Conservation (phyloP, 2,329 filamentous ascomycete genomes). For the Pyrenophora seminiperda region DNA sequence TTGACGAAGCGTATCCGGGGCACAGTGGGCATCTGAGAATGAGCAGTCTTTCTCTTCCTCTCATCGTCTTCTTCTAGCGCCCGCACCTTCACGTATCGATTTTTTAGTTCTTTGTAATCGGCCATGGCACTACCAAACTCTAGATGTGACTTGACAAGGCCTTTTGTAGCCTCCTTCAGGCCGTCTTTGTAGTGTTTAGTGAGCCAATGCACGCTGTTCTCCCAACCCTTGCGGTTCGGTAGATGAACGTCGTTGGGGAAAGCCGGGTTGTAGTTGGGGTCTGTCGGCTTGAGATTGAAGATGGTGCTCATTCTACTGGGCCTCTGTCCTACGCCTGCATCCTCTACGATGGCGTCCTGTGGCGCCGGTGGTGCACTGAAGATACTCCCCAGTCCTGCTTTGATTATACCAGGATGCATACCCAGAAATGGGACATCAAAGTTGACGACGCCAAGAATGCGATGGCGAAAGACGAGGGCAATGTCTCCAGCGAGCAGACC, state of each 20-base stretch:
- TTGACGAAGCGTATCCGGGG: conserved; percentile 78
- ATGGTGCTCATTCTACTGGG: conserved; percentile 45
- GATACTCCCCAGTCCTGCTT: conserved; percentile 79
- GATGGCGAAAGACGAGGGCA: conserved; percentile 73
- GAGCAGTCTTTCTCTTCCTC: conserved; percentile 36
- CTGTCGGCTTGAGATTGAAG: conserved; percentile 46
- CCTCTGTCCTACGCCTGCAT: conserved; percentile 19
- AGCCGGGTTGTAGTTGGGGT: conserved; percentile 74
- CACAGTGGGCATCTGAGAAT: conserved; percentile 40
- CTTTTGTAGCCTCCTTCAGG: conserved; percentile 70
- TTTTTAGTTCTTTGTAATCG: conserved; percentile 72
- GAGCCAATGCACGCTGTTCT: conserved; percentile 73
- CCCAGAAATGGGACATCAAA: conserved; percentile 88
- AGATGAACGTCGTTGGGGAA: conserved; percentile 77
- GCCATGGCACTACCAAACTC: conserved; percentile 83
- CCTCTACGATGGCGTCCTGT: conserved; percentile 29
- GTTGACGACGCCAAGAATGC: conserved; percentile 78
- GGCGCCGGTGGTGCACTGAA: conserved; percentile 59
- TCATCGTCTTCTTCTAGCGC: conserved; percentile 73
- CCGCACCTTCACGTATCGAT: conserved; percentile 71
- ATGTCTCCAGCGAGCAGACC: conserved; percentile 83
- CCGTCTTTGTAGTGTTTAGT: conserved; percentile 78
- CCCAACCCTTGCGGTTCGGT: conserved; percentile 70
- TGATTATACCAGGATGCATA: conserved; percentile 84
- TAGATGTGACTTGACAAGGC: conserved; percentile 77